Evolutionary conservation across 2,329 filamentous ascomycete genomes (phyloP).

Genomic region (Cordyceps pruinosa): DNA sequence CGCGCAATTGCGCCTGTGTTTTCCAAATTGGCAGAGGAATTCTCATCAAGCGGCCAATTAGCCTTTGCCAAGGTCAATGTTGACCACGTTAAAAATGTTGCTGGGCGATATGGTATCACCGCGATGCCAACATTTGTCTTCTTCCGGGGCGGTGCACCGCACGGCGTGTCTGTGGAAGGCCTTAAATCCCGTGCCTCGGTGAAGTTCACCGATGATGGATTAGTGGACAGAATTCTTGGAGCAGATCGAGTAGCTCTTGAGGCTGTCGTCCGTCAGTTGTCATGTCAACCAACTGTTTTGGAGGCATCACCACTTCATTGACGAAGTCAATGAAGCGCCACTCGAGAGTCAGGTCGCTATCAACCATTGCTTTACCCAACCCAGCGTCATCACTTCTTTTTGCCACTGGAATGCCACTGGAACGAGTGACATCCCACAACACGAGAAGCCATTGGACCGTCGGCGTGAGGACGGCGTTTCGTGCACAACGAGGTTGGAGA

Average conservation of each 20-base stretch:
- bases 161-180: slow-evolving; percentile 19
- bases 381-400: too few relatives aligned
- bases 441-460: too few relatives aligned
- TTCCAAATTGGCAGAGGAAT: slow-evolving; percentile 19
- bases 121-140: slow-evolving; percentile 88
- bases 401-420: too few relatives aligned
- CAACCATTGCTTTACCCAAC: too few relatives aligned
- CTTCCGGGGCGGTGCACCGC: slow-evolving; percentile 63
- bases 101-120: slow-evolving; percentile 67
- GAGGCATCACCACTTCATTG: too few relatives aligned
- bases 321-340: too few relatives aligned
- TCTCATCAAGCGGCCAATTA: slow-evolving; percentile 38
- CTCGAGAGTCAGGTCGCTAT: too few relatives aligned
- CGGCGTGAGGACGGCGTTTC: too few relatives aligned
- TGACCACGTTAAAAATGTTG: slow-evolving; percentile 67
- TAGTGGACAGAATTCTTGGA: slow-evolving; percentile 24
- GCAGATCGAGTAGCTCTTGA: slow-evolving; percentile 24
- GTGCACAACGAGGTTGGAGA: too few relatives aligned
- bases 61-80: slow-evolving; percentile 86
- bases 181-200: slow-evolving; percentile 19
- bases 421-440: too few relatives aligned
- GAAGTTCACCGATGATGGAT: slow-evolving; percentile 19
- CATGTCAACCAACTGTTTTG: too few relatives aligned
- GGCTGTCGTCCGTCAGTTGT: too few relatives aligned
- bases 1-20: slow-evolving; percentile 75